A percentile compares a stretch with the other conserved stretches of the same genome.
Conservation (phyloP, 768 basidiomycete genomes). For the Podaxis sp. region DNA sequence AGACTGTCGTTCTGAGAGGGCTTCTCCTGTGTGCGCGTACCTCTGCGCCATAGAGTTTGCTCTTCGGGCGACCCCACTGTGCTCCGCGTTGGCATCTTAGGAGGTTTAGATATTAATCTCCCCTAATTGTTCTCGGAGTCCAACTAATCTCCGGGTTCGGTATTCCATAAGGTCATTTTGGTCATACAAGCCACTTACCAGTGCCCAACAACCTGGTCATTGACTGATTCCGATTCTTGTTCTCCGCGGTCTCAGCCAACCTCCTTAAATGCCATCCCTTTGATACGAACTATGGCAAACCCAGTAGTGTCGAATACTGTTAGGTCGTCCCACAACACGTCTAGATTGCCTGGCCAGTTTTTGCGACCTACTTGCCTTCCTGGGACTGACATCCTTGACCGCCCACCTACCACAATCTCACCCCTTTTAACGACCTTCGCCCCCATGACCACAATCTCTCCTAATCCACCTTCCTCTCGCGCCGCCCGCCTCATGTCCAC, state of each 20-base stretch:
- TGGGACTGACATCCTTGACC: not conserved
- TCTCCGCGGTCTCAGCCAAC: not conserved
- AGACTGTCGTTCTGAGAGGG: conserved; percentile 7
- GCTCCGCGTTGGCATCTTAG: not conserved
- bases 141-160: not conserved
- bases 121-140: not conserved
- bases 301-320: conserved; percentile 7
- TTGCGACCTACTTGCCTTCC: not conserved
- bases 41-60: conserved; percentile 10
- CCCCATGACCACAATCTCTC: not conserved
- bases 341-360: conserved; percentile 5
- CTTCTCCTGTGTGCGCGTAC: not conserved
- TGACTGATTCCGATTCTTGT: not conserved
- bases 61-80: conserved; percentile 10
- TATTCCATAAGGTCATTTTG: not conserved
- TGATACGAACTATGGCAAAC: not conserved
- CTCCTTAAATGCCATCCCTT: conserved; percentile 7
- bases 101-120: conserved; percentile 1
- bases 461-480: conserved; percentile 6
- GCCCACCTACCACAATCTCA: not conserved
- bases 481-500: conserved; percentile 1
- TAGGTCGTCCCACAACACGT: not conserved
- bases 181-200: not conserved
- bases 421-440: not conserved
- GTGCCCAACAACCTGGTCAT: not conserved